A percentile compares a stretch with the other conserved stretches of the same genome.
phyloP scores from a whole-genome alignment of 257 asterid species.

The Solanum lignicaule region DNA sequence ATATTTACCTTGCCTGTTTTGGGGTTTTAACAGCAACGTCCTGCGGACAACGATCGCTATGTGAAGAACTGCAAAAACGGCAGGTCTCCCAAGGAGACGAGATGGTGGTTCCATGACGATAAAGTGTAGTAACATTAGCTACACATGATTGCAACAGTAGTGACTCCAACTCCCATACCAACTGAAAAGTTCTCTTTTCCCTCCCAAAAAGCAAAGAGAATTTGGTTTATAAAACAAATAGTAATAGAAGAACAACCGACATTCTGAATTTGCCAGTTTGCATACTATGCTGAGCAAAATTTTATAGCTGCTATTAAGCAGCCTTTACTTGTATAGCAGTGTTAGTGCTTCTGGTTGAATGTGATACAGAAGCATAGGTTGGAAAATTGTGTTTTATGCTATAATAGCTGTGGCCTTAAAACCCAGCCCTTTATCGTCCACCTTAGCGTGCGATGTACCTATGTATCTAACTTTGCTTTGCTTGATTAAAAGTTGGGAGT shows the following conservation, averaged over 20 bases:
- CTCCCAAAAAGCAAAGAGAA: not conserved
- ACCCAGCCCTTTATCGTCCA: not conserved
- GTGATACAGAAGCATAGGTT: not conserved
- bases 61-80: conserved; percentile 91
- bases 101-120: conserved; percentile 99
- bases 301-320: not conserved
- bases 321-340: not conserved
- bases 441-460: not conserved
- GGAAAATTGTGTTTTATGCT: not conserved
- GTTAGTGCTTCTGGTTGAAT: not conserved
- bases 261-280: not conserved
- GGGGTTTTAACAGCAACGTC: conserved; percentile 62
- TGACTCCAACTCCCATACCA: not conserved
- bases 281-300: not conserved
- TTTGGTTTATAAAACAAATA: not conserved
- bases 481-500: not conserved
- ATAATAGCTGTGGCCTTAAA: not conserved
- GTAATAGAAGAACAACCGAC: not conserved
- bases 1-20: not conserved
- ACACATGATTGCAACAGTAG: conserved; percentile 15
- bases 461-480: not conserved
- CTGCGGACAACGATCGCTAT: conserved; percentile 93
- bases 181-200: not conserved
- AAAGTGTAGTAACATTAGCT: conserved; percentile 43
- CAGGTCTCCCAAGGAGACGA: conserved; percentile 95